Evolutionary conservation across 139 green algal species (phyloP).

Genomic region (Picochlorum sp.): DNA sequence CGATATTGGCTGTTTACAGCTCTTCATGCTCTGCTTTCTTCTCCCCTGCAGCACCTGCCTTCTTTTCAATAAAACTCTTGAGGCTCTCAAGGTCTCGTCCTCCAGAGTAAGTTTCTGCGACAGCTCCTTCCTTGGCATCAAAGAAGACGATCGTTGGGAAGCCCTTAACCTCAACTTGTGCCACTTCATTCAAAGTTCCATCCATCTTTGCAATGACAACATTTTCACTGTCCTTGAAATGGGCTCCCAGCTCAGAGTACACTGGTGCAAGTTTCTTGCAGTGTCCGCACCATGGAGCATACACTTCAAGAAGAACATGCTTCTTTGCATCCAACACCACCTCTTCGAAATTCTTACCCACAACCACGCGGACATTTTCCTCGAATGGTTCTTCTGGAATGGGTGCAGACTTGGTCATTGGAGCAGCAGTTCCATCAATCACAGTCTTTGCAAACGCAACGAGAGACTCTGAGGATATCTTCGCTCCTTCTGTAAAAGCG

Average conservation of each 20-base stretch:
- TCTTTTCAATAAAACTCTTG: slow-evolving; percentile 10
- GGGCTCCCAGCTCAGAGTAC: slow-evolving; percentile 36
- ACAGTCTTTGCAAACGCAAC: slow-evolving; percentile 40
- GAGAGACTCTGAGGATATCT: slow-evolving; percentile 32
- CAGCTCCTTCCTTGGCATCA: slow-evolving; percentile 10
- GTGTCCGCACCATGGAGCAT: slow-evolving; percentile 54
- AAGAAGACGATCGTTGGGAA: slow-evolving; percentile 33
- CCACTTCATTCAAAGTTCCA: slow-evolving; percentile 48
- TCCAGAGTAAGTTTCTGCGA: slow-evolving; percentile 20
- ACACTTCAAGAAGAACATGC: slow-evolving; percentile 49
- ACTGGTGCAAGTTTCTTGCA: slow-evolving; percentile 47
- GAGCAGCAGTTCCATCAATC: slow-evolving; percentile 16
- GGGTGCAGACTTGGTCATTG: slow-evolving; percentile 19
- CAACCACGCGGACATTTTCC: slow-evolving; percentile 19
- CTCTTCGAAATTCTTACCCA: slow-evolving; percentile 22
- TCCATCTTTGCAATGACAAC: slow-evolving; percentile 60
- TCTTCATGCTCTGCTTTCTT: slow-evolving; percentile 6
- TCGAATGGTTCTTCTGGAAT: slow-evolving; percentile 14
- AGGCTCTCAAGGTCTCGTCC: slow-evolving; percentile 10
- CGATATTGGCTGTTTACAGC: slow-evolving; percentile 6
- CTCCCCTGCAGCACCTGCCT: neutral
- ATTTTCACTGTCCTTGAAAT: slow-evolving; percentile 23
- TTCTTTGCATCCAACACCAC: slow-evolving; percentile 23
- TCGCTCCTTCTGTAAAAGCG: slow-evolving; percentile 20
- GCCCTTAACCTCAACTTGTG: slow-evolving; percentile 17